Base-by-base conservation (phyloP, 1,139 yeast species). In the Scheffersomyces quercinus region DNA sequence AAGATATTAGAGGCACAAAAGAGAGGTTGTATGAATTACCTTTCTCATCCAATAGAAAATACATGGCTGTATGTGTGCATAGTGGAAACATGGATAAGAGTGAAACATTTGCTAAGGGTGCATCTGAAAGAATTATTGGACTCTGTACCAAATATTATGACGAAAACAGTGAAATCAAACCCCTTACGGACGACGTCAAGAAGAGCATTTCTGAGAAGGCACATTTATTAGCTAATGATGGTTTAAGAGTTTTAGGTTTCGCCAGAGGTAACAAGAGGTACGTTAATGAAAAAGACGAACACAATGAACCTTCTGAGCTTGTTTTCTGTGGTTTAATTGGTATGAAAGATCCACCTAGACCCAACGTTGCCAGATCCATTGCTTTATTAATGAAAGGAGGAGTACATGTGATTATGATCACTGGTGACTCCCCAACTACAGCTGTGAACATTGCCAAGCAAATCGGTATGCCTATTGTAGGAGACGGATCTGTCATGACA, bases 291-390 rank as follows among this genome's bases (percentile, higher is more conserved):
- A 64, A 72, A 28, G 64, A 60, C 28, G 67, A 62, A 45, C 42
- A 41, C 16, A 48, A 50, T n/a, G 60, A 62, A 37, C 88, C 88
- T 24, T 56, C 72, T 3, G 84, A 81, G 37, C 72, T 91, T 56
- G 73, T 80, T 3, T 90, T 91, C 58, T 79, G 88, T 55, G 99
- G 99, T 5, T 68, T 93, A 38, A 74, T 88, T 51, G 98, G 97
- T 44, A 89, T 93, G 95, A 88, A 88, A 55, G 98, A 93, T 67
- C 99, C 99, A 10, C 99, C 98, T 44, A 80, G 98, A 59, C 85
- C 91, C 8, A 83, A 85, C 48, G 97, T 90, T 5, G 77, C 80
- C 41, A 70, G 75, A 44, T 84, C 96, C 2, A 79, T 93, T 48
- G 78, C 87, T 13, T 72, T 82, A 50, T 75, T 93, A 48, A 77